Evolutionary conservation across 2,329 filamentous ascomycete genomes (phyloP).

Genomic region (Fusarium compactum): DNA sequence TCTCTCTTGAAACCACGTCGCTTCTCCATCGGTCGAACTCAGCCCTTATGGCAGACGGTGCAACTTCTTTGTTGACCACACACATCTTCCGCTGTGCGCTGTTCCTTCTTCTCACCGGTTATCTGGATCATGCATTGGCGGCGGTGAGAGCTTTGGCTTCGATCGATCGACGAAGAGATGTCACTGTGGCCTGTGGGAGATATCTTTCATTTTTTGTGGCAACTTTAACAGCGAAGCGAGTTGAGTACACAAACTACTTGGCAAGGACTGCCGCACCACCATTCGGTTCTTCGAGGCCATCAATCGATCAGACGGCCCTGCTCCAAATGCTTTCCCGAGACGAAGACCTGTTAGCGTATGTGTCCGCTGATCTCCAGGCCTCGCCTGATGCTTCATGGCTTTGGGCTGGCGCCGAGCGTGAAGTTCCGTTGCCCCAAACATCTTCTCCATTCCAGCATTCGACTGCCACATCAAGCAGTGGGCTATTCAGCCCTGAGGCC

Average conservation of each 20-base stretch:
- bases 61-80: constrained; percentile 80
- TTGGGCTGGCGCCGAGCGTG: constrained; percentile 75
- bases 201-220: constrained; percentile 86
- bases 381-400: constrained; percentile 84
- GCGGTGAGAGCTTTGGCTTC: constrained; percentile 79
- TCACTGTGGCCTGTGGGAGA: constrained; percentile 83
- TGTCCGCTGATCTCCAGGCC: constrained; percentile 87
- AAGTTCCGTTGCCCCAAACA: constrained; percentile 50
- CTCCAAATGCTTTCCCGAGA: constrained; percentile 64
- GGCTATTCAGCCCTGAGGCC: constrained; percentile 60
- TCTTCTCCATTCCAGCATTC: constrained; percentile 29
- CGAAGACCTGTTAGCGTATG: constrained; percentile 89
- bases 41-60: constrained; percentile 70
- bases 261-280: constrained; percentile 50
- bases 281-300: constrained; percentile 48
- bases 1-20: constrained; percentile 81
- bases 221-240: constrained; percentile 68
- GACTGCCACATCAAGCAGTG: constrained; percentile 50
- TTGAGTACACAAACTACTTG: constrained; percentile 59
- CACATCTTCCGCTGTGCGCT: constrained; percentile 91
- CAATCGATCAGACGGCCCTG: constrained; percentile 50
- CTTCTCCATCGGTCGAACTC: constrained; percentile 76
- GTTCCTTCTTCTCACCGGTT: constrained; percentile 79
- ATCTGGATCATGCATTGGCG: constrained; percentile 77
- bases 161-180: constrained; percentile 77